Evolutionary conservation across 805 yeast genomes (phyloP).

Genomic region (Ogataea kodamae): DNA sequence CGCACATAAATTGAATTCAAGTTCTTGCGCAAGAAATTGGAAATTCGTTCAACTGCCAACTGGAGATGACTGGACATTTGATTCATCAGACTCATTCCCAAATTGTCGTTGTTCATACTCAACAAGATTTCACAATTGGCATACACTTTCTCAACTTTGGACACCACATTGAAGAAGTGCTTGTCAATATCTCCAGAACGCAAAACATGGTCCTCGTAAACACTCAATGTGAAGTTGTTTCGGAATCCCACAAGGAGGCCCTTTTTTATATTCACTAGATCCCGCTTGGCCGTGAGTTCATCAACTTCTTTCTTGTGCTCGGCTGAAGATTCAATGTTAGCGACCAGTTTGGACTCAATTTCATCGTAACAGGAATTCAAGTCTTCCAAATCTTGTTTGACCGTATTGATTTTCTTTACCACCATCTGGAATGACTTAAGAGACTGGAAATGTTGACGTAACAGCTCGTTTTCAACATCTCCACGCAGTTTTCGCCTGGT

Average conservation of each 20-base stretch:
- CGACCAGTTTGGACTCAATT: constrained; percentile 25
- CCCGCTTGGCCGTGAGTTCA: constrained; percentile 31
- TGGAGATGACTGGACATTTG: constrained; percentile 52
- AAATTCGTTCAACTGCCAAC: constrained; percentile 52
- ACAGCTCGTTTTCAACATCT: constrained; percentile 56
- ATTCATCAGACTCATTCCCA: constrained; percentile 64
- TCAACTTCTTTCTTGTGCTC: constrained; percentile 20
- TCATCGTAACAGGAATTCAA: constrained; percentile 25
- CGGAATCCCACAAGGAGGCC: constrained; percentile 51
- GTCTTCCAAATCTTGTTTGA: constrained; percentile 29
- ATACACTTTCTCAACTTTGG: constrained; percentile 61
- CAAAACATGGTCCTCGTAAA: constrained; percentile 65
- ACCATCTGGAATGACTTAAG: constrained; percentile 43
- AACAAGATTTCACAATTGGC: constrained; percentile 67
- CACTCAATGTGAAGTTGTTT: constrained; percentile 62
- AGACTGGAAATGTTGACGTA: constrained; percentile 51
- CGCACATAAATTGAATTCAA: constrained; percentile 26
- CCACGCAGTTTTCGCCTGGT: constrained; percentile 58
- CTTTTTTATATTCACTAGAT: constrained; percentile 45
- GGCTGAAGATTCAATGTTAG: constrained; percentile 23
- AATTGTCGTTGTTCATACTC: constrained; percentile 60
- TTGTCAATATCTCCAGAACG: constrained; percentile 40
- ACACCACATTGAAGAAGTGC: constrained; percentile 55
- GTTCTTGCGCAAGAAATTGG: constrained; percentile 35
- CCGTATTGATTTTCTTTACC: constrained; percentile 37